Evolutionary conservation across 2,329 filamentous ascomycete species (phyloP).

Genomic region (Cercospora citrullina): DNA sequence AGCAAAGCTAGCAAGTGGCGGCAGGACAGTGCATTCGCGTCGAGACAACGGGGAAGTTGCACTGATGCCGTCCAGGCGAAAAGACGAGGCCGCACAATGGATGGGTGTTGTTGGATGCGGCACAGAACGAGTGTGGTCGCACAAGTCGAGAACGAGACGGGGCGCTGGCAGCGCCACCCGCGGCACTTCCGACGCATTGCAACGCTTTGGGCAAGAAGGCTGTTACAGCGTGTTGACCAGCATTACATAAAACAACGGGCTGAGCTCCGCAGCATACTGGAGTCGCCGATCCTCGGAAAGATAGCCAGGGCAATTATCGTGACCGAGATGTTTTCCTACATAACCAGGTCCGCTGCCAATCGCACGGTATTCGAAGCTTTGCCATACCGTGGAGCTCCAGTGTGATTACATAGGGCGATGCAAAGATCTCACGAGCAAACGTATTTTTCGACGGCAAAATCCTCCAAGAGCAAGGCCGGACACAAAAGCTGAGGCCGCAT

Average conservation of each 20-base stretch:
- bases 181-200: background rate
- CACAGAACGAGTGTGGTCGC: background rate
- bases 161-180: background rate
- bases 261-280: background rate
- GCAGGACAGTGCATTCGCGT: background rate
- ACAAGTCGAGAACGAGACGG: background rate
- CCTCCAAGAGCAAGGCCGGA: background rate
- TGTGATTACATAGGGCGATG: background rate
- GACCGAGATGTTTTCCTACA: background rate
- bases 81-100: background rate
- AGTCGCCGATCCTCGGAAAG: background rate
- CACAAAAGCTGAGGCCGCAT: background rate
- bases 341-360: background rate
- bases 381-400: background rate
- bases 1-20: slow-evolving; percentile 2
- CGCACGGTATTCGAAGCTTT: background rate
- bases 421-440: background rate
- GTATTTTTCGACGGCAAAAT: background rate
- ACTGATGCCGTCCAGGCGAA: background rate
- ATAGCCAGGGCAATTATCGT: background rate
- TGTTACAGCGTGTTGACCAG: background rate
- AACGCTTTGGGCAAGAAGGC: background rate
- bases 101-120: background rate
- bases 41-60: background rate
- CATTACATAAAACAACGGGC: background rate